Percentiles rank a stretch among this genome's conserved stretches.
phyloP scores from a whole-genome alignment of 805 yeast species.

The Starmera pachycereana region DNA sequence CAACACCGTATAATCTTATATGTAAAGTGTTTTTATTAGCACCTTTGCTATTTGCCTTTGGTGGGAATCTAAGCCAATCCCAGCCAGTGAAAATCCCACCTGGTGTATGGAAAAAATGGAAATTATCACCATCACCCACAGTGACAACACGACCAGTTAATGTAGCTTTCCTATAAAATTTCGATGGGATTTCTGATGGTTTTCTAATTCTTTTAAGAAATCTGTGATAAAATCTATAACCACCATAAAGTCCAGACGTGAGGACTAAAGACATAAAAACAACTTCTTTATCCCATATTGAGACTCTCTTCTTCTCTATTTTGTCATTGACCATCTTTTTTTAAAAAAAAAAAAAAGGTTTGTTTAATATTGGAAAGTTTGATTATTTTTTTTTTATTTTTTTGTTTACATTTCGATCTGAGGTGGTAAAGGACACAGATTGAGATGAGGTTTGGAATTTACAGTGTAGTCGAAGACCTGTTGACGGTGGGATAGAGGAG shows the following conservation, averaged over 20 bases:
- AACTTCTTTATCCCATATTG: constrained; percentile 12
- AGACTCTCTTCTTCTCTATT: too few relatives aligned
- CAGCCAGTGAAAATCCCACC: constrained; percentile 86
- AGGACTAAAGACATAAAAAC: constrained; percentile 21
- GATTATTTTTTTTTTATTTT: too few relatives aligned
- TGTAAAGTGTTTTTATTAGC: constrained; percentile 59
- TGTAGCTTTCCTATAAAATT: constrained; percentile 32
- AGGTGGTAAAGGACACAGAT: too few relatives aligned
- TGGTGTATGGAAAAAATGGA: constrained; percentile 86
- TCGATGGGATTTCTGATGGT: constrained; percentile 39
- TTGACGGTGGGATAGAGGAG: too few relatives aligned
- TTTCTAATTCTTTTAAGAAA: constrained; percentile 40
- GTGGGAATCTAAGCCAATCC: constrained; percentile 79
- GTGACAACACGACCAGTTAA: constrained; percentile 70
- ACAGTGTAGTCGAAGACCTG: too few relatives aligned
- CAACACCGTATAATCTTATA: constrained; percentile 83
- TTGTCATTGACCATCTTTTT: neutral
- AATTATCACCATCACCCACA: constrained; percentile 95
- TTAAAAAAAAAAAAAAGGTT: neutral
- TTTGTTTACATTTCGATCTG: too few relatives aligned
- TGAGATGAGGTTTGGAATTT: too few relatives aligned
- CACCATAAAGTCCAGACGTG: constrained; percentile 30
- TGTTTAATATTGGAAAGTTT: neutral
- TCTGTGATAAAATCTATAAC: constrained; percentile 32
- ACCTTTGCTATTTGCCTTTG: constrained; percentile 37